These are phyloP conservation scores for Talaromyces liani DNA, from an alignment of 495 filamentous ascomycete species.

Conservation along the genomic window DNA sequence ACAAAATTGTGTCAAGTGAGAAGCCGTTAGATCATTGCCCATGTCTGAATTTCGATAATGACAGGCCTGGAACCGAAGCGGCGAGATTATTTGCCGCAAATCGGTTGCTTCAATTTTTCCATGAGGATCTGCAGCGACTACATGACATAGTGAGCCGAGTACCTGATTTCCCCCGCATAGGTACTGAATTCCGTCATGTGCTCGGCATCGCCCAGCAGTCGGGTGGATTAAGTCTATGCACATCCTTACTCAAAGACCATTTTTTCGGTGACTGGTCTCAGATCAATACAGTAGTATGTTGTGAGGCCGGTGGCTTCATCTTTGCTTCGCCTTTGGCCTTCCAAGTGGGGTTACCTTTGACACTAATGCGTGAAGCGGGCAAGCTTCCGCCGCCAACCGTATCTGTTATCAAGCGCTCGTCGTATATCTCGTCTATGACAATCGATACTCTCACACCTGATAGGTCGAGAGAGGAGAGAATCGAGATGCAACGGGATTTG, in stretches of 20 bases:
- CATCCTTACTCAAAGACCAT: constrained; percentile 40
- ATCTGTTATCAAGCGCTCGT: constrained; percentile 39
- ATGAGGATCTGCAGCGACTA: constrained; percentile 42
- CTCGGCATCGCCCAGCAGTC: constrained; percentile 50
- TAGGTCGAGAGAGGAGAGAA: constrained; percentile 24
- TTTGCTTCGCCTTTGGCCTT: constrained; percentile 47
- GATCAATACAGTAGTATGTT: constrained; percentile 41
- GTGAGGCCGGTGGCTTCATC: constrained; percentile 52
- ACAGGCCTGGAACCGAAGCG: constrained; percentile 29
- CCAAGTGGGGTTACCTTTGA: constrained; percentile 38
- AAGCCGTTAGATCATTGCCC: constrained; percentile 29
- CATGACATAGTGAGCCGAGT: constrained; percentile 42
- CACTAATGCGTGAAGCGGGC: constrained; percentile 48
- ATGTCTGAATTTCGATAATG: constrained; percentile 46
- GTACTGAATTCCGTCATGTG: constrained; percentile 52
- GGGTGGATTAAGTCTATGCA: constrained; percentile 47
- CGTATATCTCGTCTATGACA: constrained; percentile 48
- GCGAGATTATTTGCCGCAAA: constrained; percentile 35
- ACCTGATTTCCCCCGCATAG: constrained; percentile 45
- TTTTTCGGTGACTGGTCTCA: constrained; percentile 44
- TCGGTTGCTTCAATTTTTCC: constrained; percentile 44
- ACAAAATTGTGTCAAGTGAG: constrained; percentile 25
- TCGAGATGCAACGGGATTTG: constrained; percentile 46
- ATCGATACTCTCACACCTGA: constrained; percentile 12
- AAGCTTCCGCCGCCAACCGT: constrained; percentile 54